Base-by-base conservation (phyloP, 1,139 yeast genomes). In the Zygoascus sp. region DNA sequence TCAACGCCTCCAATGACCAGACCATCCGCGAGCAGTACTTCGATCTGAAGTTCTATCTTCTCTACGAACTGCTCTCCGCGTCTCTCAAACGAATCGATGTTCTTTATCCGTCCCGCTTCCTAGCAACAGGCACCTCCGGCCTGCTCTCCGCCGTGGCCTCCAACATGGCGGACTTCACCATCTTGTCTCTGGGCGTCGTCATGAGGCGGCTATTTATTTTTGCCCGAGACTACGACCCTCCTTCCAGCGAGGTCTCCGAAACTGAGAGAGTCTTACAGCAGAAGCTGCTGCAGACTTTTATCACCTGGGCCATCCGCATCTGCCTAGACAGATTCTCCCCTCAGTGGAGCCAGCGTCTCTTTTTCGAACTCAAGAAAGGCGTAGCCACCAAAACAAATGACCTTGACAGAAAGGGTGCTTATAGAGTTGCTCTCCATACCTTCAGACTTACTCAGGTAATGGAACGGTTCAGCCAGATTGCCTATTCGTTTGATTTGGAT, bases 91-190 rank as follows among this genome's bases (percentile, higher is more conserved):
- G 78, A 47, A 80, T 83, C 52, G 68, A 73, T 37, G 83, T 95
- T 0, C 62, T 75, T 40, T 81, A 81, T 58, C 96, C 96, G 10
- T 83, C 95, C 1, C 74, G 85, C 51, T 86, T 86, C 59, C 67
- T 90, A 46, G 75, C 83, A 1, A 82, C 85, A 76, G 76, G 80
- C 1, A 69, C 81, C 0, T 63, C 82, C 1, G 71, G 87, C 0
- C 63, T 80, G 39, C 64, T 82, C 40, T 78, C 77, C 45, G 71
- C 76, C 46, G 59, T 77, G 11, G 70, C 73, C 22, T 55, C 59
- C 10, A 79, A 78, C 58, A 60, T 62, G 17, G 61, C 63, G 1
- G 47, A 54, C 15, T 51, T 68, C 16, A 57, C 65, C 19, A 62
- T 65, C 21, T 58, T 64, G 7, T 60, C 74, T 15, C 51, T 64